Conservation (phyloP, 495 filamentous ascomycete genomes). For the Aspergillus sparsus region DNA sequence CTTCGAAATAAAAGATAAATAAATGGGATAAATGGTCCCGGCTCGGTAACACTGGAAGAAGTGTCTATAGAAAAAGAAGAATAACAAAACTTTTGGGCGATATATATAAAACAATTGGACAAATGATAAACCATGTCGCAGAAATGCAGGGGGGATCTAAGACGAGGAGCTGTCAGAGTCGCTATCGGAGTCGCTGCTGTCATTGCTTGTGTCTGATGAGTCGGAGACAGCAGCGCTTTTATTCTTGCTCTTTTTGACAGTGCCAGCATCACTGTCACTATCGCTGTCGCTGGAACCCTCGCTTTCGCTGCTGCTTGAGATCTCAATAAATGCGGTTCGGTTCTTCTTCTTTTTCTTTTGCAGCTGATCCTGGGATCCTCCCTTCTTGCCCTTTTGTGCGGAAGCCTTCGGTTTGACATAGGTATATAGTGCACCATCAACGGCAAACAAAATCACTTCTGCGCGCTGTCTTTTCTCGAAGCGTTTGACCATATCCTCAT, state of each 20-base stretch:
- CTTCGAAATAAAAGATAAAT: not conserved
- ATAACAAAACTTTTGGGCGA: not conserved
- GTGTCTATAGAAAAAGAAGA: not conserved
- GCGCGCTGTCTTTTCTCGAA: constrained; percentile 47
- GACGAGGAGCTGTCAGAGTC: constrained; percentile 25
- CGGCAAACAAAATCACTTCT: constrained; percentile 47
- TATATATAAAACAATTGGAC: not conserved
- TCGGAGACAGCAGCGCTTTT: constrained; percentile 9
- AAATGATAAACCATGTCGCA: not conserved
- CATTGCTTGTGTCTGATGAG: constrained; percentile 22
- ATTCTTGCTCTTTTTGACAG: constrained; percentile 13
- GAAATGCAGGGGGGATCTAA: not conserved
- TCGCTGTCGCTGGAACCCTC: constrained; percentile 37
- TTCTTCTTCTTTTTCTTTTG: constrained; percentile 61
- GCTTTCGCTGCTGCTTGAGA: constrained; percentile 50
- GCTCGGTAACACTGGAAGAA: no score
- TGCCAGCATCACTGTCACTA: constrained; percentile 25
- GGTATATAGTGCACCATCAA: constrained; percentile 38
- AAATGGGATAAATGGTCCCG: no score
- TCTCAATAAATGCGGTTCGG: constrained; percentile 46
- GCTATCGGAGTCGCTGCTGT: constrained; percentile 27
- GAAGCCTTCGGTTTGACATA: constrained; percentile 32
- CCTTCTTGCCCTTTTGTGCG: constrained; percentile 25
- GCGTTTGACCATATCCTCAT: constrained; percentile 41
- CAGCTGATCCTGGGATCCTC: constrained; percentile 30